Evolutionary conservation across 257 asterid genomes (phyloP).

Genomic region (Sherardia arvensis): DNA sequence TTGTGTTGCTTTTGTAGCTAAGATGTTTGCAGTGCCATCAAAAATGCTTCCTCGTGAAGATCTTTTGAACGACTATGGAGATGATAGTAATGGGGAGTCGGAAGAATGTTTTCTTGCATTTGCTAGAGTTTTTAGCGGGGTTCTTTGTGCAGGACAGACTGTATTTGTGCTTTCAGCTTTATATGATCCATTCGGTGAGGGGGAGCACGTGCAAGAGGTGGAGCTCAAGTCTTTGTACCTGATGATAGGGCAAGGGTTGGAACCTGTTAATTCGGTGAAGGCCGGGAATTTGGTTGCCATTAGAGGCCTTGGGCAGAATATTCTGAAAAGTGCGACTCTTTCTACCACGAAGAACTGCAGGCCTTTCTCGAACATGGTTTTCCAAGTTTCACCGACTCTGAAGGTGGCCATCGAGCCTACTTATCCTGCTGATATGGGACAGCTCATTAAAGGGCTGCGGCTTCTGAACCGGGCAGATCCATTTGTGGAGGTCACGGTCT

Average conservation of each 20-base stretch:
- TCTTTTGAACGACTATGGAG: conserved; percentile 22
- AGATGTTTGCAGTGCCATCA: conserved; percentile 85
- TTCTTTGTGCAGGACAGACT: conserved; percentile 58
- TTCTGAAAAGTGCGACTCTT: conserved; percentile 88
- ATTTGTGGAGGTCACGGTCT: conserved; percentile 79
- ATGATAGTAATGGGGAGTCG: conserved; percentile 39
- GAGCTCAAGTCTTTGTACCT: conserved; percentile 67
- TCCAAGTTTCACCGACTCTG: conserved; percentile 87
- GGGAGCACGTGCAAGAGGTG: conserved; percentile 78
- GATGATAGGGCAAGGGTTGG: conserved; percentile 95
- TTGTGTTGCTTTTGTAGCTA: conserved; percentile 77
- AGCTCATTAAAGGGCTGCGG: conserved; percentile 67
- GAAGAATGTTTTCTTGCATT: conserved; percentile 95
- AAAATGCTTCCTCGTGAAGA: conserved; percentile 92
- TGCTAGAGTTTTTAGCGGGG: conserved; percentile 92
- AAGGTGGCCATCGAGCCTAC: conserved; percentile 95
- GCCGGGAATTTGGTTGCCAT: conserved; percentile 85
- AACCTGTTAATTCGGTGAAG: conserved; percentile 62
- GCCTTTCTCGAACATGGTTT: conserved; percentile 94
- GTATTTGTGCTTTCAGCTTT: conserved; percentile 77
- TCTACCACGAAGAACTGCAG: conserved; percentile 68
- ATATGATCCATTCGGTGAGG: conserved; percentile 60
- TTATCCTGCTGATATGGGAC: conserved; percentile 86
- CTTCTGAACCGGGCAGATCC: conserved; percentile 94
- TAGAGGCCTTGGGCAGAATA: conserved; percentile 85